These are phyloP conservation scores for Ormosia emarginata DNA, from an alignment of 306 rosid genomes.

Conservation along the genomic window DNA sequence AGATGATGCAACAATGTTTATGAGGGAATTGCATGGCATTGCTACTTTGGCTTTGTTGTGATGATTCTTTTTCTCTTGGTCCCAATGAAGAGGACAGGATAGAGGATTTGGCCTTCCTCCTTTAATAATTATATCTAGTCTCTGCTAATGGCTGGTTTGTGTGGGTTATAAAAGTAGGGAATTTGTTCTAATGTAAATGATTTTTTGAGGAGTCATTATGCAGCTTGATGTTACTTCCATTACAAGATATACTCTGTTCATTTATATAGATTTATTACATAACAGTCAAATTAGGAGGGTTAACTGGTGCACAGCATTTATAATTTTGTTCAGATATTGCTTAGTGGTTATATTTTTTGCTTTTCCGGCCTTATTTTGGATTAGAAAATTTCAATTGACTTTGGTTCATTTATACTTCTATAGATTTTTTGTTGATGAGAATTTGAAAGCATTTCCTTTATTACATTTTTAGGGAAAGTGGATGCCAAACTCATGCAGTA, in stretches of 20 bases:
- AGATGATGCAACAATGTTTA: not conserved
- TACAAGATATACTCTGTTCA: not conserved
- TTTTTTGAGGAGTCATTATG: not conserved
- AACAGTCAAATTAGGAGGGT: not conserved
- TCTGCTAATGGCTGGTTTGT: not conserved
- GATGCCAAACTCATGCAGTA: slow-evolving; percentile 84
- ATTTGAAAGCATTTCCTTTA: slow-evolving; percentile 16
- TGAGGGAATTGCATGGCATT: not conserved
- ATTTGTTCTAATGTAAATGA: not conserved
- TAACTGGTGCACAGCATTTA: not conserved
- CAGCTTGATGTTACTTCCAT: not conserved
- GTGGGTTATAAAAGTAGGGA: not conserved
- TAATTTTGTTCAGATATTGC: not conserved
- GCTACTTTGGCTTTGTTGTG: slow-evolving; percentile 1
- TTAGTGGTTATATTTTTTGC: not conserved
- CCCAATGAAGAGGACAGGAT: not conserved
- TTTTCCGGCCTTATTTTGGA: slow-evolving; percentile 11
- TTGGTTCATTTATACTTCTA: not conserved
- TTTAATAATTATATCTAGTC: not conserved
- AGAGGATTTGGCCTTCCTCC: not conserved
- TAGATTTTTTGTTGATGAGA: slow-evolving; percentile 20
- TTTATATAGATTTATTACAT: not conserved
- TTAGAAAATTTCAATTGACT: not conserved
- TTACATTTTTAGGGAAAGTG: slow-evolving; percentile 61
- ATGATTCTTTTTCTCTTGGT: not conserved